Percentiles rank a stretch among this genome's conserved stretches.
These are phyloP conservation scores for Lentinula guzmanii DNA, from an alignment of 768 basidiomycete species.

Conservation along the genomic window DNA sequence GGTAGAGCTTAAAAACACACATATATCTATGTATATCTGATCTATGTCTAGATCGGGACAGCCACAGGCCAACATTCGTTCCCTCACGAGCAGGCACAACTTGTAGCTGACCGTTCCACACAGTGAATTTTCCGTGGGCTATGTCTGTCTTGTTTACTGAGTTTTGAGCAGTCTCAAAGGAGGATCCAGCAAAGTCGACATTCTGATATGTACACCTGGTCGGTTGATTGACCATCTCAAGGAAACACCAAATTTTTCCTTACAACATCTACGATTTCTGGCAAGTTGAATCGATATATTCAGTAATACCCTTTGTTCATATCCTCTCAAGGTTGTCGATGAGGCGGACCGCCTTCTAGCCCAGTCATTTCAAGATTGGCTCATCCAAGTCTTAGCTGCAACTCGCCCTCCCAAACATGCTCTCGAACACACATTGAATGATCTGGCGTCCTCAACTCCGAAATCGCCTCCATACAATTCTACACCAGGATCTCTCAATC, in stretches of 20 bases:
- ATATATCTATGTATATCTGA: too few species aligned
- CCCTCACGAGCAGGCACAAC: slow-evolving; percentile 78
- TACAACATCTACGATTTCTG: slow-evolving; percentile 93
- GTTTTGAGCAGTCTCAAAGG: slow-evolving; percentile 52
- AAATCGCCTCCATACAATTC: neutral
- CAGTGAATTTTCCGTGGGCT: slow-evolving; percentile 27
- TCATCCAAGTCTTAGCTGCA: slow-evolving; percentile 76
- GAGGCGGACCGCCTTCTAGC: slow-evolving; percentile 95
- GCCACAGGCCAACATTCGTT: slow-evolving; percentile 96
- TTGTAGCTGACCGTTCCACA: slow-evolving; percentile 56
- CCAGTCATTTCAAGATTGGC: slow-evolving; percentile 96
- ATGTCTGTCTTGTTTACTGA: slow-evolving; percentile 1
- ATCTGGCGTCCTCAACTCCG: neutral
- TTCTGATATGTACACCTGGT: slow-evolving; percentile 94
- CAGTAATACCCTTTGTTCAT: neutral
- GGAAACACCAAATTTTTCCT: slow-evolving; percentile 81
- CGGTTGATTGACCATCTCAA: slow-evolving; percentile 90
- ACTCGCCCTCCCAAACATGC: slow-evolving; percentile 32
- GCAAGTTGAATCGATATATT: slow-evolving; percentile 36
- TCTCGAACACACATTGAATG: neutral
- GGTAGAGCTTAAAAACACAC: slow-evolving; percentile 30
- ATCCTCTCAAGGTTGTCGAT: slow-evolving; percentile 74
- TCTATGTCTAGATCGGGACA: slow-evolving; percentile 49
- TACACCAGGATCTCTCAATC: slow-evolving; percentile 8
- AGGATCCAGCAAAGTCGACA: slow-evolving; percentile 88